Base-by-base conservation (phyloP, 2,329 filamentous ascomycete genomes). In the Calonectria honghensis region DNA sequence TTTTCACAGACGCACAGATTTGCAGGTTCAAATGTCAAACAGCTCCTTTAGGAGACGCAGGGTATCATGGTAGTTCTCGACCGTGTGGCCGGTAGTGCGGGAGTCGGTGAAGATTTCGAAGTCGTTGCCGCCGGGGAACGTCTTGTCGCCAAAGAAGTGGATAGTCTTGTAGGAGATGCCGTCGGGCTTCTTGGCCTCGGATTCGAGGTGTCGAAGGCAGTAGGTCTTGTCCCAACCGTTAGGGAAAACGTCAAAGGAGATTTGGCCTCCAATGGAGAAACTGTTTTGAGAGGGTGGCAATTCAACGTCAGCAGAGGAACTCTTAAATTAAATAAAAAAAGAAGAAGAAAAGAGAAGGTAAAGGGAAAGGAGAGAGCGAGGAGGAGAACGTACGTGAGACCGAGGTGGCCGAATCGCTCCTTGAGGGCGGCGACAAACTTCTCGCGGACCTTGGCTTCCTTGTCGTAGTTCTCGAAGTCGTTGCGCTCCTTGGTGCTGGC, bases 81-180 rank as follows among this genome's bases (percentile, higher is more conserved):
- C 97, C 32, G 93, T 89, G 87, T 99, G 97, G 2, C 97, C 97
- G 74, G 94, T 93, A 45, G 95, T 97, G 82, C 96, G 90, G 70
- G 90, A 83, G 84, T 98, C 96, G 78, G 87, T 89, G 86, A 94
- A 98, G 84, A 99, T 98, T 89, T 98, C 96, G 84, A 93, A 96
- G 87, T 99, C 97, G 85, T 98, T 99, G 76, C 97, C 97, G 77
- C 97, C 96, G 85, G 93, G 87, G 83, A 92, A 93, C 32, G 95
- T 95, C 93, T 98, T 99, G 90, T 99, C 97, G 78, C 97, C 97
- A 82, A 98, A 99, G 91, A 98, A 98, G 89, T 98, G 97, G 80
- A 98, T 94, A 57, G 91, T 96, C 79, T 92, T 95, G 89, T 96
- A 98, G 31, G 93, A 87, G 77, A 97, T 88, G 76, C 94, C 93